Conservation (phyloP, 176 grass and related monocot species). For the Avena sativa region DNA sequence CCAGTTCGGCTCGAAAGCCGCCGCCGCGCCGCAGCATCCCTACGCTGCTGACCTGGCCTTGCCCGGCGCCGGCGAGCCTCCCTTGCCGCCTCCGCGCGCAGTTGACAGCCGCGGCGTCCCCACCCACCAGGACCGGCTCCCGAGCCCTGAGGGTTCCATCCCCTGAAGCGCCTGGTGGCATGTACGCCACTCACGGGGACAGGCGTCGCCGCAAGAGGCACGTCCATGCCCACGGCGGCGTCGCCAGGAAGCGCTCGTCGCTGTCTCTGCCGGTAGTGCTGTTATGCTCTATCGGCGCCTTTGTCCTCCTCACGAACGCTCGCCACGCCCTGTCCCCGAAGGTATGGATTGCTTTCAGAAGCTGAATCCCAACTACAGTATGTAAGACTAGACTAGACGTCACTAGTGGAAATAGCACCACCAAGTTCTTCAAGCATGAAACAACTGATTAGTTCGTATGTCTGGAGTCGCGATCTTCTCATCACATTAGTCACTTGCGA, state of each 20-base stretch:
- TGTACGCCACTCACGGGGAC: background rate
- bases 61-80: background rate
- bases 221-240: slow-evolving; percentile 12
- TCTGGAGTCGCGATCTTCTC: background rate
- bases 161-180: background rate
- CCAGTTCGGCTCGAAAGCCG: background rate
- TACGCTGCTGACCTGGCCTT: background rate
- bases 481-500: background rate
- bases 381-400: background rate
- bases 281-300: background rate
- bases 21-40: background rate
- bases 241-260: background rate
- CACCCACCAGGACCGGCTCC: background rate
- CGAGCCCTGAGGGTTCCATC: background rate
- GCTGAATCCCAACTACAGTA: background rate
- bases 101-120: background rate
- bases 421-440: no score
- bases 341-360: slow-evolving; percentile 17
- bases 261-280: background rate
- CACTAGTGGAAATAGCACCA: background rate
- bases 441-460: background rate
- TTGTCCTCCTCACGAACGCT: slow-evolving; percentile 20
- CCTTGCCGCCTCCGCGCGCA: background rate
- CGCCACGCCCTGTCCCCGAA: background rate
- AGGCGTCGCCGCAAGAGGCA: slow-evolving; percentile 22